Percentiles rank a stretch among this genome's conserved stretches.
Evolutionary conservation across 345 rosid genomes (phyloP).

Genomic region (Eucalyptus pauciflora): DNA sequence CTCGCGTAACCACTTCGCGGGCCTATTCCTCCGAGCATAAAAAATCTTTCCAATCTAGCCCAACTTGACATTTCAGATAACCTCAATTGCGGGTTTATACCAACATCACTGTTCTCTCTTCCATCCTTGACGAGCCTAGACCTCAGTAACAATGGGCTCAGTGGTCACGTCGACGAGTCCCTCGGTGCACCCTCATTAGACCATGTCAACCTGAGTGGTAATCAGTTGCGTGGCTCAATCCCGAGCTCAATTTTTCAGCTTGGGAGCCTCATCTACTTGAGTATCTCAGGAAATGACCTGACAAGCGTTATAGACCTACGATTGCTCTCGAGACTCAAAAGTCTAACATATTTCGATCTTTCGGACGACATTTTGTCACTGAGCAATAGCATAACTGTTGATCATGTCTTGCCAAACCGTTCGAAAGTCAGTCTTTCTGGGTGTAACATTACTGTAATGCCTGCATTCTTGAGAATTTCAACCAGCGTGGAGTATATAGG

Average conservation of each 20-base stretch:
- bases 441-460: conserved; percentile 7
- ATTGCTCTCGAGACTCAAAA: neutral
- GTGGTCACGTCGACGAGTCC: neutral
- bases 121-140: neutral
- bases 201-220: neutral
- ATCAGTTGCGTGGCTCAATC: conserved; percentile 1
- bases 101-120: neutral
- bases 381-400: neutral
- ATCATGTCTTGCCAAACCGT: neutral
- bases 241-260: neutral
- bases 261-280: neutral
- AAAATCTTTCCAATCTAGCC: neutral
- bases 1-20: neutral
- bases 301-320: neutral
- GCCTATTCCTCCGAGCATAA: neutral
- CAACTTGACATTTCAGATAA: neutral
- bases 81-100: neutral
- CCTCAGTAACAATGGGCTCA: neutral
- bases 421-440: neutral
- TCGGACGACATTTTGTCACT: neutral
- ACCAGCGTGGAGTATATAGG: neutral
- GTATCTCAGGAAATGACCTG: conserved; percentile 1
- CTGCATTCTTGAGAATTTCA: neutral
- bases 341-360: neutral
- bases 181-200: neutral